These are phyloP conservation scores for Aspergillus kassunensis DNA, from an alignment of 495 filamentous ascomycete species.

Conservation along the genomic window DNA sequence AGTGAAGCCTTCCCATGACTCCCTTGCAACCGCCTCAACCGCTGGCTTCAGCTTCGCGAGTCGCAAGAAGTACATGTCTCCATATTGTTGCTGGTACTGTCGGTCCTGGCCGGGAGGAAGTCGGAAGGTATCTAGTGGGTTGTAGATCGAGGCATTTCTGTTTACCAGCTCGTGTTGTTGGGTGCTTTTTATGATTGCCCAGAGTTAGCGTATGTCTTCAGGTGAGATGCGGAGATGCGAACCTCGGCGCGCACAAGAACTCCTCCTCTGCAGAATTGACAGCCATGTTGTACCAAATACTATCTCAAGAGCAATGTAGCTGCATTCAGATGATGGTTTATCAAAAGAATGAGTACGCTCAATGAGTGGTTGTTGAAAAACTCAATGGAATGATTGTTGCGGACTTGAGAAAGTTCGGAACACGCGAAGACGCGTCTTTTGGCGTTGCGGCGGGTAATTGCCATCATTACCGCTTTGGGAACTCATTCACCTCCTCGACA, in stretches of 20 bases:
- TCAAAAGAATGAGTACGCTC: background rate
- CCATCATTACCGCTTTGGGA: slow-evolving; percentile 8
- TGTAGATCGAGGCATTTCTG: slow-evolving; percentile 62
- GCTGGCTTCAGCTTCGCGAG: slow-evolving; percentile 81
- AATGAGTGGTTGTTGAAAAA: background rate
- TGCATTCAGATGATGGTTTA: background rate
- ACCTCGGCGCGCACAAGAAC: slow-evolving; percentile 39
- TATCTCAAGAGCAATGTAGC: background rate
- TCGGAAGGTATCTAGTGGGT: slow-evolving; percentile 66
- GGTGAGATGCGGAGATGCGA: slow-evolving; percentile 12
- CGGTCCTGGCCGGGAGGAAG: slow-evolving; percentile 64
- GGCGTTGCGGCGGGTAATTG: slow-evolving; percentile 1
- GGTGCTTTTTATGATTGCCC: too few species aligned
- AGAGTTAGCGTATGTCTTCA: slow-evolving; percentile 17
- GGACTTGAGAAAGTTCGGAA: background rate
- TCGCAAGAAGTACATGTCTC: slow-evolving; percentile 93
- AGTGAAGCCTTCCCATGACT: slow-evolving; percentile 70
- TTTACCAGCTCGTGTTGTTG: slow-evolving; percentile 38
- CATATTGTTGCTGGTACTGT: slow-evolving; percentile 92
- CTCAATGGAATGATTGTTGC: background rate
- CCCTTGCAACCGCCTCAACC: slow-evolving; percentile 67
- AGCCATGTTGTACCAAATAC: slow-evolving; percentile 23
- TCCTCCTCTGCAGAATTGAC: slow-evolving; percentile 23
- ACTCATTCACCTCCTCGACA: background rate
- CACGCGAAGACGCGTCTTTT: slow-evolving; percentile 5